Evolutionary conservation across 1,284 basidiomycete species (phyloP).

Genomic region (Grifola frondosa): DNA sequence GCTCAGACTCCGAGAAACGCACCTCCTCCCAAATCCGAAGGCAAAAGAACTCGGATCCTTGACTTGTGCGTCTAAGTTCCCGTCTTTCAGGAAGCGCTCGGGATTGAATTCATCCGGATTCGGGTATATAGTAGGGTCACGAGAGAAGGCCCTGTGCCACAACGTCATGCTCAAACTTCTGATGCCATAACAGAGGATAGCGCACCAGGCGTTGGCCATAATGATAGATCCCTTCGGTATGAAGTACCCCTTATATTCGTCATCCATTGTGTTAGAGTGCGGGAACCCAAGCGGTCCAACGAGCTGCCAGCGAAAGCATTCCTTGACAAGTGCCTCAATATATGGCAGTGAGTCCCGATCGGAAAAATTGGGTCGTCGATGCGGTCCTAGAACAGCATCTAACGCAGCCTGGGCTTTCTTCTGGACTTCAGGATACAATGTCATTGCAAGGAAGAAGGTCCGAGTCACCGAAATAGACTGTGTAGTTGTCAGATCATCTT

Average conservation of each 20-base stretch:
- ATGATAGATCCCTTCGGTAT: slow-evolving; percentile 16
- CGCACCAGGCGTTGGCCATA: slow-evolving; percentile 15
- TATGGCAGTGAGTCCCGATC: slow-evolving; percentile 27
- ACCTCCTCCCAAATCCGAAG: slow-evolving; percentile 24
- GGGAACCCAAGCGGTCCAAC: slow-evolving; percentile 12
- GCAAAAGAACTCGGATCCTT: slow-evolving; percentile 9
- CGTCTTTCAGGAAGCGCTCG: slow-evolving; percentile 15
- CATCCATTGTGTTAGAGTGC: slow-evolving; percentile 13
- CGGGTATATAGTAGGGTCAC: slow-evolving; percentile 15
- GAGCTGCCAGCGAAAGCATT: slow-evolving; percentile 25
- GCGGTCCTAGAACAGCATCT: slow-evolving; percentile 20
- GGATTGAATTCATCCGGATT: slow-evolving; percentile 20
- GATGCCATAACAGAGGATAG: neutral
- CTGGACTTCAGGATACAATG: slow-evolving; percentile 25
- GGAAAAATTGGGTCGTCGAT: slow-evolving; percentile 22
- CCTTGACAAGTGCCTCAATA: slow-evolving; percentile 28
- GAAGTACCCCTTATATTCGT: slow-evolving; percentile 10
- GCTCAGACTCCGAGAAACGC: too few species aligned
- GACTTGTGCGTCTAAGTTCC: slow-evolving; percentile 14
- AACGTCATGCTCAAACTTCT: neutral
- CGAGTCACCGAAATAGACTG: slow-evolving; percentile 8
- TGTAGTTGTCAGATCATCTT: neutral
- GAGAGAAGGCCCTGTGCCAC: slow-evolving; percentile 13
- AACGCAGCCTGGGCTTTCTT: slow-evolving; percentile 25
- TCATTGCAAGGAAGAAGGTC: slow-evolving; percentile 22